Evolutionary conservation across 2,329 filamentous ascomycete species (phyloP), one percentile per base, ranked within the genome.

Genomic region (Harringtonia lauricola): DNA sequence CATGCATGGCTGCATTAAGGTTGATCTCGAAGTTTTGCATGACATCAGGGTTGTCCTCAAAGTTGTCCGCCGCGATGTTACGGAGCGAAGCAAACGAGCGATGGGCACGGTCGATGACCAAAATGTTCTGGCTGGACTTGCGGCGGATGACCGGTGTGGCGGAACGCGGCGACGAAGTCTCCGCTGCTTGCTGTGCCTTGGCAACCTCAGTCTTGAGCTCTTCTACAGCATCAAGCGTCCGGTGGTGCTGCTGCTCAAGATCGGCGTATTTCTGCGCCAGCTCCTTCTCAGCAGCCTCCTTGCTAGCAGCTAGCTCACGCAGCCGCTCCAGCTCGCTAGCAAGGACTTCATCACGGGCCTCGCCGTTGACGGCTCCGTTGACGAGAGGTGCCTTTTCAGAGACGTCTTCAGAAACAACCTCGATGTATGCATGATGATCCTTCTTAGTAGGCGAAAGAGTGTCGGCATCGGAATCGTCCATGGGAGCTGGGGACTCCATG

Each of bases 21-120:
- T 95, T 94, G 39, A 92, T 68, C 59, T 96, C 92, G 55, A 96
- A 96, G 57, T 80, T 90, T 55, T 95, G 87, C 74, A 94, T 84
- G 1, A 81, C 76, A 52, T 95, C 90, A 1, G 87, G 85, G 44
- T 85, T 73, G 14, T 74, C 66, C 50, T 92, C 86, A 50, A 98
- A 86, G 55, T 88, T 86, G 52, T 96, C 89, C 0, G 79, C 65
- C 2, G 88, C 89, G 56, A 98, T 83, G 55, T 89, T 94, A 47
- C 89, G 82, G 30, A 98, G 76, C 2, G 88, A 87, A 1, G 86
- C 84, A 54, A 96, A 87, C 3, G 89, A 94, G 46, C 92, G 80
- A 54, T 95, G 89, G 8, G 90, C 88, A 44, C 90, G 84, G 61
- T 98, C 92, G 49, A 89, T 85, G 24, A 81, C 79, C 64, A 92